Evolutionary conservation across 2,329 filamentous ascomycete genomes (phyloP).

Genomic region (Aotearoamyces nothofagi): DNA sequence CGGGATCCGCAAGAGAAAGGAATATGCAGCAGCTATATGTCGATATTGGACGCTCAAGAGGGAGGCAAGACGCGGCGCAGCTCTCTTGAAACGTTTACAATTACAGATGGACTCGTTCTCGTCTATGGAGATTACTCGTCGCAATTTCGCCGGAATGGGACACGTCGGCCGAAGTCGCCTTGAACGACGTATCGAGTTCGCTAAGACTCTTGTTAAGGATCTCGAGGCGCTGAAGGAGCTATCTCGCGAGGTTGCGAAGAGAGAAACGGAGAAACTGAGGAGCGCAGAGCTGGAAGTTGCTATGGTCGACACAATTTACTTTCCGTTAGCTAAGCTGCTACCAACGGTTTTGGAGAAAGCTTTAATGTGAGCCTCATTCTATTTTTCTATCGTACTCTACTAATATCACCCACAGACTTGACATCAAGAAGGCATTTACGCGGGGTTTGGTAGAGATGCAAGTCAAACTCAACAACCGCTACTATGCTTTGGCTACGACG

Average conservation of each 20-base stretch:
- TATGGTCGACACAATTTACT: slow-evolving; percentile 81
- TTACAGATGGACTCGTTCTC: slow-evolving; percentile 93
- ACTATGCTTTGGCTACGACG: slow-evolving; percentile 39
- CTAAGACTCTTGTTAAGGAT: slow-evolving; percentile 58
- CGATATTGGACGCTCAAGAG: slow-evolving; percentile 97
- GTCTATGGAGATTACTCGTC: slow-evolving; percentile 89
- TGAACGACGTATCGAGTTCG: slow-evolving; percentile 76
- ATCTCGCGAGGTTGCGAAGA: slow-evolving; percentile 54
- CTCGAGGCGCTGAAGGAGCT: slow-evolving; percentile 61
- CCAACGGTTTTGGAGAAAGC: slow-evolving; percentile 68
- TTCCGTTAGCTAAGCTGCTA: slow-evolving; percentile 67
- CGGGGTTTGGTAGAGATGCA: slow-evolving; percentile 34
- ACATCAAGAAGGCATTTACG: slow-evolving; percentile 43
- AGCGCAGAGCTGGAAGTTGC: slow-evolving; percentile 61
- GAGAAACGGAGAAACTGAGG: slow-evolving; percentile 65
- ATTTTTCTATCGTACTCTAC: slow-evolving; percentile 13
- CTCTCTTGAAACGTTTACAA: slow-evolving; percentile 82
- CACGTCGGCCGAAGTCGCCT: slow-evolving; percentile 65
- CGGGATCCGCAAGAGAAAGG: slow-evolving; percentile 71
- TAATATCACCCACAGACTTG: slow-evolving; percentile 36
- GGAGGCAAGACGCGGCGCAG: slow-evolving; percentile 80
- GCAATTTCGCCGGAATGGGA: slow-evolving; percentile 94
- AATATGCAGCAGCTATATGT: slow-evolving; percentile 84
- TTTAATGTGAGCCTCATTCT: slow-evolving; percentile 47
- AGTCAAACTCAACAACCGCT: slow-evolving; percentile 32